Conservation (phyloP, 2,329 filamentous ascomycete genomes). For the Parastagonospora avenae region DNA sequence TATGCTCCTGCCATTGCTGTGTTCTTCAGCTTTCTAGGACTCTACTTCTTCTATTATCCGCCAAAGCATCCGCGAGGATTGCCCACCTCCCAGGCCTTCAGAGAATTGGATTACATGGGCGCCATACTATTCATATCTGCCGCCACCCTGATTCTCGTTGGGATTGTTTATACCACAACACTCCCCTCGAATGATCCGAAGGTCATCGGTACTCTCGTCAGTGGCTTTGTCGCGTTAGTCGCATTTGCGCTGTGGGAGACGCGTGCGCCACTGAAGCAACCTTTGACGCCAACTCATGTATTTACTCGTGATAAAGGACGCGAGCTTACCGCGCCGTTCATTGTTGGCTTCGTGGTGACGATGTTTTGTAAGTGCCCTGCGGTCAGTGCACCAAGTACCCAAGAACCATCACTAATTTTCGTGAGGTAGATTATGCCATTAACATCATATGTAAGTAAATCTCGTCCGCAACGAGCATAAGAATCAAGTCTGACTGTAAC, state of each 20-base stretch:
- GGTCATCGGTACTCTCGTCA: constrained; percentile 40
- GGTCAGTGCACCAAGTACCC: too few relatives aligned
- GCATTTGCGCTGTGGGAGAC: constrained; percentile 41
- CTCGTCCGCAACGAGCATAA: not conserved
- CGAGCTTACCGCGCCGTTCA: constrained; percentile 55
- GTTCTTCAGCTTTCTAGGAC: constrained; percentile 52
- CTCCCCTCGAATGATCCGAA: constrained; percentile 27
- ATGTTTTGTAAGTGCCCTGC: constrained; percentile 50
- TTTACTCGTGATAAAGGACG: constrained; percentile 53
- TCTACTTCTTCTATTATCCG: constrained; percentile 50
- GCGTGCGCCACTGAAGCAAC: constrained; percentile 29
- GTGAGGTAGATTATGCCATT: constrained; percentile 47
- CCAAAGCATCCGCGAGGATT: constrained; percentile 47
- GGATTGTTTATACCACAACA: constrained; percentile 42
- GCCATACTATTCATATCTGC: constrained; percentile 38
- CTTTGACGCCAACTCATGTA: constrained; percentile 52
- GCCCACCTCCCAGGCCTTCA: constrained; percentile 25
- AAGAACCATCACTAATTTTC: too few relatives aligned
- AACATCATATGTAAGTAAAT: constrained; percentile 48
- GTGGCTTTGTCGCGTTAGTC: constrained; percentile 36
- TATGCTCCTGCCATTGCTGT: constrained; percentile 50
- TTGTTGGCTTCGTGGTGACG: constrained; percentile 54
- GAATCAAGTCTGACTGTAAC: not conserved
- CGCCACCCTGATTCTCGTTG: constrained; percentile 34
- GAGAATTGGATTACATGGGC: constrained; percentile 41